Conservation (phyloP, 768 basidiomycete species). For the Tulasnella calospora region DNA sequence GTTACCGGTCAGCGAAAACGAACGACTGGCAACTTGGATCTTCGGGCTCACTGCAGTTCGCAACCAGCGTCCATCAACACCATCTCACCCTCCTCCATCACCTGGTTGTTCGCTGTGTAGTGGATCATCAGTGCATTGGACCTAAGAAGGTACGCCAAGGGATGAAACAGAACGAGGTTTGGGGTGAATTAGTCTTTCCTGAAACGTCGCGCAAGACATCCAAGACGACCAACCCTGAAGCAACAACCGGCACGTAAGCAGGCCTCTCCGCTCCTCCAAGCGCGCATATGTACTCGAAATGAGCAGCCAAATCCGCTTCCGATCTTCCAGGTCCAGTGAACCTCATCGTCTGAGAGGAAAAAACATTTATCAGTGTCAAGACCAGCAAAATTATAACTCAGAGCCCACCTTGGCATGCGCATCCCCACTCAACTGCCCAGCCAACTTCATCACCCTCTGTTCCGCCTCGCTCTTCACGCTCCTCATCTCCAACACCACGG, state of each 20-base stretch:
- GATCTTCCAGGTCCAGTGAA: conserved; percentile 55
- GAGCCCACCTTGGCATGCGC: conserved; percentile 73
- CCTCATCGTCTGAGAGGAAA: conserved; percentile 69
- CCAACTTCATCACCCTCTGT: conserved; percentile 69
- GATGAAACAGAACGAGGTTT: background rate
- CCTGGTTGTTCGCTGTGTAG: conserved; percentile 86
- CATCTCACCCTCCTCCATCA: conserved; percentile 64
- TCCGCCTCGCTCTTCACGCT: conserved; percentile 77
- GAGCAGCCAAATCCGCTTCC: conserved; percentile 63
- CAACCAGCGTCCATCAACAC: conserved; percentile 89
- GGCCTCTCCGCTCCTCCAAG: conserved; percentile 74
- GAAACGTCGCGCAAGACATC: background rate
- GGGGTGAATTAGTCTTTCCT: background rate
- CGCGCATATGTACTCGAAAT: conserved; percentile 85
- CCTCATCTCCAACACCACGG: conserved; percentile 48
- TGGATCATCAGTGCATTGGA: conserved; percentile 89
- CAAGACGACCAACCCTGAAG: conserved; percentile 68
- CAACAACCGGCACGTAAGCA: conserved; percentile 98
- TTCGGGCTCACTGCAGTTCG: conserved; percentile 67
- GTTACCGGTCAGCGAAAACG: background rate
- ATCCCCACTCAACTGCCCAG: conserved; percentile 80
- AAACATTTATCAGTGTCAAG: background rate
- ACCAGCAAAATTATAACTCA: background rate
- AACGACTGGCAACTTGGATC: background rate
- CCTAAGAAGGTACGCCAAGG: conserved; percentile 40